Percentiles rank a stretch among this genome's conserved stretches.
phyloP scores from a whole-genome alignment of 208 protist species.

The Leishmania major region DNA sequence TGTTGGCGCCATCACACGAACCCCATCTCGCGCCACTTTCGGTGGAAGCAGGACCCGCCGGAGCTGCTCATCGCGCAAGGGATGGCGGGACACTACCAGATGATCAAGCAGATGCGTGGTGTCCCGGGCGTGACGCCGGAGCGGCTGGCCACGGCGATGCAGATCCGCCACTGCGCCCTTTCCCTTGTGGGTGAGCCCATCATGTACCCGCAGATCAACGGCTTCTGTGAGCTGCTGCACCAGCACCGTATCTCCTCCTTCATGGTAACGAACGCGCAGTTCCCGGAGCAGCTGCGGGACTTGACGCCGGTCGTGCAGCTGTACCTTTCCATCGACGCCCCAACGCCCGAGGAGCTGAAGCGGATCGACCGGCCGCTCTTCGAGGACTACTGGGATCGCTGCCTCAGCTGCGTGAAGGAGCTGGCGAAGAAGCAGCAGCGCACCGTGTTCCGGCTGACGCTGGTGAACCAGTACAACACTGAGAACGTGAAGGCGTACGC shows the following conservation, averaged over 20 bases:
- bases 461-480: constrained; percentile 95
- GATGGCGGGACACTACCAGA: constrained; percentile 74
- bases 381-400: constrained; percentile 96
- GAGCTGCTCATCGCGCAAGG: constrained; percentile 75
- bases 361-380: constrained; percentile 93
- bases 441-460: constrained; percentile 96
- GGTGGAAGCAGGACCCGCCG: constrained; percentile 93
- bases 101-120: constrained; percentile 92
- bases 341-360: constrained; percentile 90
- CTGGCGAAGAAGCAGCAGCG: constrained; percentile 89
- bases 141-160: constrained; percentile 79
- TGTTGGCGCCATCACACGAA: constrained; percentile 97
- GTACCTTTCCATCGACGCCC: constrained; percentile 95
- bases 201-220: constrained; percentile 96
- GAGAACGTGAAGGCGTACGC: constrained; percentile 75
- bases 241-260: constrained; percentile 91
- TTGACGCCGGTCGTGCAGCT: constrained; percentile 93
- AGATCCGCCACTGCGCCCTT: constrained; percentile 93
- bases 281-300: constrained; percentile 80
- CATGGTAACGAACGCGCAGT: constrained; percentile 96
- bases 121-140: constrained; percentile 93
- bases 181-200: constrained; percentile 97
- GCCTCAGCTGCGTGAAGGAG: constrained; percentile 85
- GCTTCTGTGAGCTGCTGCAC: constrained; percentile 88
- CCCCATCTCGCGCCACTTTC: constrained; percentile 88